These are phyloP conservation scores for Aspergillus spinulosporus DNA, from an alignment of 2,329 filamentous ascomycete species.

Conservation along the genomic window DNA sequence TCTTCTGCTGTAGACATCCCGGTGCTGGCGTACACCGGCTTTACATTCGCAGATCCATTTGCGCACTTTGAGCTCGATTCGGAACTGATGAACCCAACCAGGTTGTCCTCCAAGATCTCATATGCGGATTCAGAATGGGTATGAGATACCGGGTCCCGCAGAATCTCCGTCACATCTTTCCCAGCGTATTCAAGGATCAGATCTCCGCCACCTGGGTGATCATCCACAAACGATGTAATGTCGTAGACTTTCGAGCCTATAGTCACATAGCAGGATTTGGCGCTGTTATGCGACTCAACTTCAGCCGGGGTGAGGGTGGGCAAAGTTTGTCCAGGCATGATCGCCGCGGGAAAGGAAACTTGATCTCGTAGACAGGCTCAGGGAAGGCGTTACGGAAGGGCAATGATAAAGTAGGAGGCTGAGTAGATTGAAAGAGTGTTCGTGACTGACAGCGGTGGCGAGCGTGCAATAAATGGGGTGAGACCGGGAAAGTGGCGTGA, in stretches of 20 bases:
- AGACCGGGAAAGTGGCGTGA: conserved; percentile 25
- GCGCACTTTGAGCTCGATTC: conserved; percentile 55
- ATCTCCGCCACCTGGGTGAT: conserved; percentile 87
- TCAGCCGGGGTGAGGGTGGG: conserved; percentile 81
- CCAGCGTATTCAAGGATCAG: conserved; percentile 87
- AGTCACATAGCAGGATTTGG: conserved; percentile 88
- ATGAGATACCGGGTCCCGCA: conserved; percentile 82
- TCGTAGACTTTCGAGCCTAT: conserved; percentile 91
- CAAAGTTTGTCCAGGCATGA: conserved; percentile 77
- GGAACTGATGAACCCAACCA: conserved; percentile 75
- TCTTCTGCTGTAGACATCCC: conserved; percentile 91
- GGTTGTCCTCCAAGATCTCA: conserved; percentile 84
- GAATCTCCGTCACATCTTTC: conserved; percentile 77
- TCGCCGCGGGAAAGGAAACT: conserved; percentile 26
- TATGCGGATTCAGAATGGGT: conserved; percentile 90
- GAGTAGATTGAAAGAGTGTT: conserved; percentile 12
- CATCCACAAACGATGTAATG: conserved; percentile 83
- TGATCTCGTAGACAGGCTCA: neutral
- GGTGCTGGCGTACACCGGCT: conserved; percentile 57
- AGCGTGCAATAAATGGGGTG: conserved; percentile 20
- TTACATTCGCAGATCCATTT: conserved; percentile 32
- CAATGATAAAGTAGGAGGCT: conserved; percentile 12
- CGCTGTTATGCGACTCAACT: conserved; percentile 75
- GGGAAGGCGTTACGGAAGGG: neutral
- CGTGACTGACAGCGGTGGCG: conserved; percentile 11